phyloP scores from a whole-genome alignment of 148 eudicot genomes.

The Rhododendron ferrugineum region DNA sequence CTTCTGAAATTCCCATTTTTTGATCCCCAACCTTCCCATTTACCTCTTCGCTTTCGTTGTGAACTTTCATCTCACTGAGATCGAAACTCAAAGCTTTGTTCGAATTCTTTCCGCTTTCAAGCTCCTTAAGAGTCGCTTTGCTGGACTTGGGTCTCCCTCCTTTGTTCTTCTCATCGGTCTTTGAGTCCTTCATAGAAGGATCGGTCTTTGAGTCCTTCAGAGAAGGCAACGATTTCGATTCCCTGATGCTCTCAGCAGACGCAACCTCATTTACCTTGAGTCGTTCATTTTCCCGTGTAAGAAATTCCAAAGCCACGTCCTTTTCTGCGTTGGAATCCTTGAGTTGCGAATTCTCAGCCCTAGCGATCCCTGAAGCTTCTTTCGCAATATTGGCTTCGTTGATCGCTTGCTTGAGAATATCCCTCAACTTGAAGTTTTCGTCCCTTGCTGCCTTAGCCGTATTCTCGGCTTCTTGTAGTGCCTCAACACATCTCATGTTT shows the following conservation, averaged over 20 bases:
- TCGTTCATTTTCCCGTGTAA: slow-evolving; percentile 62
- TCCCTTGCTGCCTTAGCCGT: slow-evolving; percentile 39
- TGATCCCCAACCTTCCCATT: slow-evolving; percentile 11
- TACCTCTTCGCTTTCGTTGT: not conserved
- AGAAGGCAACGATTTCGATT: slow-evolving; percentile 37
- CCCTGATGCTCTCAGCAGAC: slow-evolving; percentile 52
- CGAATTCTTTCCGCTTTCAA: slow-evolving; percentile 14
- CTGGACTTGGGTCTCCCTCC: slow-evolving; percentile 19
- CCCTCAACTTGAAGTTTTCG: slow-evolving; percentile 62
- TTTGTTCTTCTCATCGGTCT: slow-evolving; percentile 18
- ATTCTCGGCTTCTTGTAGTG: slow-evolving; percentile 32
- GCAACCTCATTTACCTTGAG: slow-evolving; percentile 51
- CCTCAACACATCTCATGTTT: slow-evolving; percentile 24
- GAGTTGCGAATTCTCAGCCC: slow-evolving; percentile 55
- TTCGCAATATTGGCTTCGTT: slow-evolving; percentile 76
- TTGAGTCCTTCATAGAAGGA: slow-evolving; percentile 26
- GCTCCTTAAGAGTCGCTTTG: slow-evolving; percentile 25
- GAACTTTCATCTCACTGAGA: slow-evolving; percentile 28
- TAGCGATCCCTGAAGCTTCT: slow-evolving; percentile 72
- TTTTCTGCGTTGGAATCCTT: slow-evolving; percentile 51
- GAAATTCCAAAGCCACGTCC: slow-evolving; percentile 49
- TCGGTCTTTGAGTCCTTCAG: slow-evolving; percentile 20
- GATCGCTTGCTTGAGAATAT: slow-evolving; percentile 71
- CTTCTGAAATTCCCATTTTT: slow-evolving; percentile 26
- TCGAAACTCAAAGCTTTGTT: slow-evolving; percentile 38